Base-by-base conservation (phyloP, 78 protist genomes). In the Mastigamoeba balamuthi region DNA sequence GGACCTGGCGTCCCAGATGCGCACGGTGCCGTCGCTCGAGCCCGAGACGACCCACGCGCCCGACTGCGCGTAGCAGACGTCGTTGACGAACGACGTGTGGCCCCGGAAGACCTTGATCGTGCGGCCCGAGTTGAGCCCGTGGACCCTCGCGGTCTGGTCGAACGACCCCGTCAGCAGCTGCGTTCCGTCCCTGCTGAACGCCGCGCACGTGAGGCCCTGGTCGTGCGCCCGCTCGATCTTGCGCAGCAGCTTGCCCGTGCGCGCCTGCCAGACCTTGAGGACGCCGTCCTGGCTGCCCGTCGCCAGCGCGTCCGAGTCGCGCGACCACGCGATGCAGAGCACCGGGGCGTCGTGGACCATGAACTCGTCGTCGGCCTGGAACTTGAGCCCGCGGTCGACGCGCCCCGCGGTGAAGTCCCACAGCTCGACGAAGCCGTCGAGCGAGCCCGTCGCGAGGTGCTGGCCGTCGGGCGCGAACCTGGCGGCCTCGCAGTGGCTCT, bases 401-500 rank as follows among this genome's bases (percentile, higher is more conserved):
- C 7, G 5, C 37, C 74, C 74, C 5, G 74, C 6, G 27, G 23
- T 27, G 6, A 0, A 28, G 71, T 81, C 85, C 85, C 85, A 3
- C 29, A 83, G 66, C 67, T 88, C 92, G 6, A 88, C 7, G 36
- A 88, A 87, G 1, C 91, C 91, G 30, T 88, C 91, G 17, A 43
- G 3, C 3, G 71, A 72, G 43, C 92, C 92, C 0, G 85, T 73
- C 4, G 68, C 88, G 37, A 88, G 38, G 64, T 3, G 81, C 36
- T 63, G 78, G 4, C 91, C 92, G 58, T 88, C 87, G 6, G 92
- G 91, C n/a, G 90, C 74, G 37, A 88, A 88, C 17, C 17, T 17
- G n/a, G n/a, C n/a, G n/a, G n/a, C n/a, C n/a, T n/a, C n/a, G n/a
- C n/a, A n/a, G n/a, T n/a, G n/a, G n/a, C n/a, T n/a, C n/a, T n/a